phyloP scores from a whole-genome alignment of 495 filamentous ascomycete species.

The Neurospora sp. region DNA sequence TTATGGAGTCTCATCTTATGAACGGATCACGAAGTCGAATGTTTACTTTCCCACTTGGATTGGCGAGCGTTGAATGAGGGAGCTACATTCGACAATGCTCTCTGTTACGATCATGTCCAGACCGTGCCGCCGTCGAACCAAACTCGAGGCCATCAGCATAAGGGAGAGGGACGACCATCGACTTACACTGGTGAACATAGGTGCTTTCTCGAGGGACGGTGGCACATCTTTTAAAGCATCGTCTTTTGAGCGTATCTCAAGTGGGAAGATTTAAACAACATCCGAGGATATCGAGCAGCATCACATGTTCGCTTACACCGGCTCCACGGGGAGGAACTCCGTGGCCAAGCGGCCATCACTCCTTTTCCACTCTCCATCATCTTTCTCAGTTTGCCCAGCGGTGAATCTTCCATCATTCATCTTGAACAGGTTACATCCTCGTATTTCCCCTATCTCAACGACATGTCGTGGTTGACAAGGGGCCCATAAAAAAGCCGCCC shows the following conservation, averaged over 20 bases:
- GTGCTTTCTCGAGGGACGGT: not conserved
- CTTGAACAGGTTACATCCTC: not conserved
- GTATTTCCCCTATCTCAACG: not conserved
- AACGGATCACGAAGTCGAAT: not conserved
- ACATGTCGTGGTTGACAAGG: not conserved
- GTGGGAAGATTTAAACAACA: not conserved
- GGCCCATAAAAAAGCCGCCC: not conserved
- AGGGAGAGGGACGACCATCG: not conserved
- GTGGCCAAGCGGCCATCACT: not conserved
- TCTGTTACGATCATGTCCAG: not conserved
- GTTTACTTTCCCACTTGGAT: not conserved
- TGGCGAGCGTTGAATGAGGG: not conserved
- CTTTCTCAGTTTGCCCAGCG: not conserved
- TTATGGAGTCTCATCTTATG: not conserved
- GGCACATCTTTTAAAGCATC: not conserved
- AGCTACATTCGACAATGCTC: not conserved
- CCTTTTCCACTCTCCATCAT: not conserved
- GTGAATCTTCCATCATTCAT: not conserved
- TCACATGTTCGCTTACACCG: not conserved
- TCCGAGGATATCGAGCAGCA: not conserved
- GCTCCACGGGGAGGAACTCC: not conserved
- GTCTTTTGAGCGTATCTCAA: not conserved
- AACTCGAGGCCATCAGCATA: not conserved
- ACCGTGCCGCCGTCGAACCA: not conserved
- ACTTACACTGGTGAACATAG: not conserved